Conservation (phyloP, 805 yeast genomes). For the Torulaspora franciscae region DNA sequence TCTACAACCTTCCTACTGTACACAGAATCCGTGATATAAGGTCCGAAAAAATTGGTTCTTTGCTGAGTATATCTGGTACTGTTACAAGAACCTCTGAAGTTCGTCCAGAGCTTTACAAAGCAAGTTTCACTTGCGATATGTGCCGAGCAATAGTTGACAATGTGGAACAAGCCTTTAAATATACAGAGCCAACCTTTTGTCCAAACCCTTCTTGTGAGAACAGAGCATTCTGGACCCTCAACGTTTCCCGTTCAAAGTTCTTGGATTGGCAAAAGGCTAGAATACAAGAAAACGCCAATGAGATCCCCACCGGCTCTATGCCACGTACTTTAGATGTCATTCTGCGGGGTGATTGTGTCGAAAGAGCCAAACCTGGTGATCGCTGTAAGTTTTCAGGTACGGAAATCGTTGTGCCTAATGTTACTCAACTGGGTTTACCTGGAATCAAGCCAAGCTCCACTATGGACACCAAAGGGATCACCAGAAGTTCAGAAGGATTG, state of each 20-base stretch:
- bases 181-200: conserved; percentile 92
- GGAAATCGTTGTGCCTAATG: conserved; percentile 91
- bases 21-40: conserved; percentile 85
- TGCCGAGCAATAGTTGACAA: conserved; percentile 83
- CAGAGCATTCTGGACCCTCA: conserved; percentile 78
- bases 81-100: conserved; percentile 96
- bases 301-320: conserved; percentile 98
- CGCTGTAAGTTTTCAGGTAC: conserved; percentile 91
- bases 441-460: conserved; percentile 86
- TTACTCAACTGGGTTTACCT: conserved; percentile 88
- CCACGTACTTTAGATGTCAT: conserved; percentile 94
- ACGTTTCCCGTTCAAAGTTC: conserved; percentile 78
- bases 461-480: conserved; percentile 52
- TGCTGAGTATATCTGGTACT: conserved; percentile 85
- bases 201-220: conserved; percentile 84
- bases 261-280: conserved; percentile 96
- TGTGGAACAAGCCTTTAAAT: conserved; percentile 87
- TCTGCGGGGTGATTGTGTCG: conserved; percentile 89
- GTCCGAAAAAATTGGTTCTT: conserved; percentile 81
- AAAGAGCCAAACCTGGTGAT: conserved; percentile 96
- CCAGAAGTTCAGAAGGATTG: conserved; percentile 53
- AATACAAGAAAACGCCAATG: conserved; percentile 92
- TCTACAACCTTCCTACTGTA: conserved; percentile 76
- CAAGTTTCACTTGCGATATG: conserved; percentile 81
- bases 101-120: conserved; percentile 86